Evolutionary conservation across 768 basidiomycete genomes (phyloP), one percentile per base, ranked within the genome.

Genomic region (Astraeus odoratus): DNA sequence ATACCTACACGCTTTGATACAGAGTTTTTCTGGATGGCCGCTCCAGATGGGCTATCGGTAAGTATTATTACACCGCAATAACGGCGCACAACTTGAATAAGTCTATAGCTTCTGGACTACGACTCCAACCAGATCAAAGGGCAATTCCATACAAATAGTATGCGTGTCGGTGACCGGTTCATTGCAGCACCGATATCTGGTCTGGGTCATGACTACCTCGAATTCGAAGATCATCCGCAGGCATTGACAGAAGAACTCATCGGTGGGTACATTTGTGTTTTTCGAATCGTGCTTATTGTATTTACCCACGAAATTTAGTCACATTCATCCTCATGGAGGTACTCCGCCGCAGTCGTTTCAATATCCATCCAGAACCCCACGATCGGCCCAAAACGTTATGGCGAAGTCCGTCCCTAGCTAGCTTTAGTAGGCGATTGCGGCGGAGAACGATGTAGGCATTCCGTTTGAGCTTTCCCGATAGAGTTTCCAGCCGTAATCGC

Each of bases 251-350:
- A 72, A 8, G 79, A 81, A 56, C 70, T 81, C 16, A 75, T 80
- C 44, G 62, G 77, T 77, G 47, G 43, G 34, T 43, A 16, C 0
- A 8, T 34, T 23, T 0, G 26, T 29, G 33, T 36, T 26, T 8
- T 35, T 37, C 26, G 24, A 23, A 48, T 42, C 19, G 25, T 18
- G 39, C 9, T 16, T 16, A 27, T 22, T 38, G 34, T 37, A 47
- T 42, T 59, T 31, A 67, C 48, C 18, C 4, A 24, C 5, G n/a
- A 10, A 27, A 12, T 18, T 24, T 46, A 79, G 79, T 81, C 7
- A 78, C 77, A 12, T 80, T 81, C 58, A 65, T 82, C 27, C 72
- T 82, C 62, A 75, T 82, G 70, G 80, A 82, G 57, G 75, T 80
- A 25, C 57, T 82, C 13, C 77, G 80, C 23, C 72, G 78, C 38